Conservation (phyloP, 441 rosid species). For the Macaranga tanarius region DNA sequence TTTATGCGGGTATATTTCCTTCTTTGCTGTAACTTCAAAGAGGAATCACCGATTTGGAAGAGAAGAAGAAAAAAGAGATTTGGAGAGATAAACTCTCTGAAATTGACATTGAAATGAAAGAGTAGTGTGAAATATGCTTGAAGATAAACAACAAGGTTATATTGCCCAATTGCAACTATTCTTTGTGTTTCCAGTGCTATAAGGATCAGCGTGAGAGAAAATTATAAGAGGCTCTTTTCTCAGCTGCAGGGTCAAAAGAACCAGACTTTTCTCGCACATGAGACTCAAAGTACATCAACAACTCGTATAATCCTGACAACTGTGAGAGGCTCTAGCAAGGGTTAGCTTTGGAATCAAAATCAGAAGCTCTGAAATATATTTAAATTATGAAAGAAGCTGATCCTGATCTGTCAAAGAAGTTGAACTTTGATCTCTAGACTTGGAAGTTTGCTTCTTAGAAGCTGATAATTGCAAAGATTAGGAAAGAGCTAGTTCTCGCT, state of each 20-base stretch:
- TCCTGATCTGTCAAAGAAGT: constrained; percentile 55
- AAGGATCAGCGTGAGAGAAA: too few relatives aligned
- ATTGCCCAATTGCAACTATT: constrained; percentile 77
- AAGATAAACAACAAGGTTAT: constrained; percentile 65
- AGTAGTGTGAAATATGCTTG: constrained; percentile 89
- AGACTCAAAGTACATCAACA: constrained; percentile 97
- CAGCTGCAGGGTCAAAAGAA: constrained; percentile 94
- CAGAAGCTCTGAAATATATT: constrained; percentile 88
- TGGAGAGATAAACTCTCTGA: constrained; percentile 53
- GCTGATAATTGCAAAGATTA: constrained; percentile 56
- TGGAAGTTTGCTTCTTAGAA: constrained; percentile 67
- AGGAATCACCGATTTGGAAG: constrained; percentile 77
- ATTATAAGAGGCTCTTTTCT: too few relatives aligned
- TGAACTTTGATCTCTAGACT: constrained; percentile 54
- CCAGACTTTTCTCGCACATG: constrained; percentile 88
- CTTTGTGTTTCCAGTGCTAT: constrained; percentile 74
- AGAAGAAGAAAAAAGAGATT: constrained; percentile 62
- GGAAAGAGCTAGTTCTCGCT: constrained; percentile 87
- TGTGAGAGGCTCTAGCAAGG: constrained; percentile 89
- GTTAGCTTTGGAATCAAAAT: constrained; percentile 83
- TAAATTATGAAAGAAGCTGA: constrained; percentile 81
- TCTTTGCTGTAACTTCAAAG: constrained; percentile 73
- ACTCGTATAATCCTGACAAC: constrained; percentile 97
- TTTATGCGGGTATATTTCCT: constrained; percentile 85
- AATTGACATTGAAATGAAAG: constrained; percentile 66